Conservation (phyloP, 805 yeast genomes). For the Spathaspora sp. region DNA sequence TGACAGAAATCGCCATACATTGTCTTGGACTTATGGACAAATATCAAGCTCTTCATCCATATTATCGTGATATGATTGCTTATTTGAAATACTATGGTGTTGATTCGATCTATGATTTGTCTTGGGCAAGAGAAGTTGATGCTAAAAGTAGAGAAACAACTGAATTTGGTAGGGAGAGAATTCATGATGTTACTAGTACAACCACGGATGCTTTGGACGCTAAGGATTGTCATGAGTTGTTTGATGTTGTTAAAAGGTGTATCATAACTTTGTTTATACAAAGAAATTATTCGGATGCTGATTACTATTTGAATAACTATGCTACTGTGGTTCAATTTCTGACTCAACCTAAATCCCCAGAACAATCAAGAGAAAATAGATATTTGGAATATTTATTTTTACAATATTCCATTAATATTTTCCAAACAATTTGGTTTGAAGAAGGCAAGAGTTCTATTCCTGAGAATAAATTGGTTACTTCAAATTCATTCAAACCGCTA, state of each 20-base stretch:
- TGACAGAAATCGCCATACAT: not conserved
- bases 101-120: conserved; percentile 1
- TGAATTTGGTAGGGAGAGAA: conserved; percentile 2
- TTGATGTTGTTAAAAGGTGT: conserved; percentile 4
- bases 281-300: conserved; percentile 16
- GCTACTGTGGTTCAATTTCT: conserved; percentile 17
- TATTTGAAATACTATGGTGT: conserved; percentile 2
- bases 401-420: conserved; percentile 19
- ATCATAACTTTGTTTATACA: conserved; percentile 11
- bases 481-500: conserved; percentile 11
- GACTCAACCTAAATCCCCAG: conserved; percentile 19
- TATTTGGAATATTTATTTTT: conserved; percentile 26
- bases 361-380: conserved; percentile 18
- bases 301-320: conserved; percentile 14
- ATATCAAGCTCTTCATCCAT: conserved; percentile 19
- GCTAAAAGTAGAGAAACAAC: conserved; percentile 1
- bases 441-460: not conserved
- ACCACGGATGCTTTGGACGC: not conserved
- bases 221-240: not conserved
- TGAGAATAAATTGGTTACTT: not conserved
- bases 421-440: conserved; percentile 12
- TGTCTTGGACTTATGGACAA: conserved; percentile 20
- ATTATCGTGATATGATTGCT: conserved; percentile 6
- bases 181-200: not conserved
- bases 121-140: conserved; percentile 8